Evolutionary conservation across 345 rosid genomes (phyloP).

Genomic region (Gossypium herbaceum): DNA sequence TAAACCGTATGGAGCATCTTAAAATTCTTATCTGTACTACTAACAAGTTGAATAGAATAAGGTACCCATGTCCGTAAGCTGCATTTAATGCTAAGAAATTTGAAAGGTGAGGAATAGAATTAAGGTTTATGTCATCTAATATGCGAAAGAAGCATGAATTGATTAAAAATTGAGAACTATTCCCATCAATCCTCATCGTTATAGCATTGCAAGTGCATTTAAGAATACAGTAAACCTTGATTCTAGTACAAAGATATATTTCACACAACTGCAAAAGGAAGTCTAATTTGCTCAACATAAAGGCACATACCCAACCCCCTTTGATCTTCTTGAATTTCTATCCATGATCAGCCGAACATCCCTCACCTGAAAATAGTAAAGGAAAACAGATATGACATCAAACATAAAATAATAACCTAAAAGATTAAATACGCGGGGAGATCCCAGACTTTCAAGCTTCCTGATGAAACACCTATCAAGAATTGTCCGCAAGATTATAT

Average conservation of each 20-base stretch:
- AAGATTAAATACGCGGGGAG: neutral
- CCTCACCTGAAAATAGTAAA: constrained; percentile 64
- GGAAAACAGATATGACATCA: constrained; percentile 14
- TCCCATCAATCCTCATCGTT: constrained; percentile 96
- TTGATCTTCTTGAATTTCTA: constrained; percentile 89
- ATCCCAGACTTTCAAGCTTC: constrained; percentile 10
- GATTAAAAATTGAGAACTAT: constrained; percentile 90
- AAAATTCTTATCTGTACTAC: constrained; percentile 5
- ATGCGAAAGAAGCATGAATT: constrained; percentile 80
- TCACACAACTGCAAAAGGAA: constrained; percentile 36
- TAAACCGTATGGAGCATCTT: neutral
- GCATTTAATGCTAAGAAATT: constrained; percentile 26
- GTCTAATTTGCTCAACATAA: constrained; percentile 8
- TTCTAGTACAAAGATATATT: constrained; percentile 54
- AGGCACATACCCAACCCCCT: constrained; percentile 92
- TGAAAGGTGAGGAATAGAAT: constrained; percentile 34
- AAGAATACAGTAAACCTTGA: constrained; percentile 86
- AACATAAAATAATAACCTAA: neutral
- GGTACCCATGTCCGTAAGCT: constrained; percentile 24
- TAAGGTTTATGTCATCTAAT: constrained; percentile 90
- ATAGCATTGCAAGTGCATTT: constrained; percentile 97
- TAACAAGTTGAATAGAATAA: constrained; percentile 24
- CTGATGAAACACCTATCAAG: constrained; percentile 8
- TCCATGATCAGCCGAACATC: constrained; percentile 98
- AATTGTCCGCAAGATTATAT: constrained; percentile 1